phyloP scores from a whole-genome alignment of 2,329 filamentous ascomycete species.

The Penicillium decumbens region DNA sequence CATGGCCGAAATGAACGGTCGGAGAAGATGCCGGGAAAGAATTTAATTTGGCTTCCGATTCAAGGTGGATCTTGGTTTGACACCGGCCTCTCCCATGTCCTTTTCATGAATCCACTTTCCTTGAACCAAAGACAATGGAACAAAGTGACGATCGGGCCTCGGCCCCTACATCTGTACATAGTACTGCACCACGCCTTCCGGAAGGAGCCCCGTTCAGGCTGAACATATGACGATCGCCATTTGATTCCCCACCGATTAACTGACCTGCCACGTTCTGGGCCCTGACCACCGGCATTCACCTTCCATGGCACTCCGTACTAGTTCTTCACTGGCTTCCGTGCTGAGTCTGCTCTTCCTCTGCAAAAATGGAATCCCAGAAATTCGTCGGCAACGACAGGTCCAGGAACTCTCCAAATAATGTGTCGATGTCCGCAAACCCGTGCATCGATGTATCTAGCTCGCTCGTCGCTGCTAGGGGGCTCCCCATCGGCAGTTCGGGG shows the following conservation, averaged over 20 bases:
- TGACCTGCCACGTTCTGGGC: constrained; percentile 1
- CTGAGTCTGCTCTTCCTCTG: constrained; percentile 4
- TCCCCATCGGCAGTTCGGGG: constrained; percentile 20
- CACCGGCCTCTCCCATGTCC: not conserved
- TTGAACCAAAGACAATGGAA: not conserved
- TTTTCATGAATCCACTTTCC: not conserved
- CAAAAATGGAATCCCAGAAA: constrained; percentile 37
- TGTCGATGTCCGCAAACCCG: constrained; percentile 34
- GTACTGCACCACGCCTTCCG: constrained; percentile 2
- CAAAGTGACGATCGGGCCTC: not conserved
- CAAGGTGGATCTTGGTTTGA: not conserved
- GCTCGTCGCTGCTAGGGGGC: constrained; percentile 45
- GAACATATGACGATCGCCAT: constrained; percentile 3
- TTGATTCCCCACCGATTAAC: not conserved
- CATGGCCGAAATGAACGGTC: not conserved
- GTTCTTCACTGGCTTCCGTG: not conserved
- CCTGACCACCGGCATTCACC: not conserved
- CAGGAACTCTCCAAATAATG: constrained; percentile 34
- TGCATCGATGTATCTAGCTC: constrained; percentile 27
- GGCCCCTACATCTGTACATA: not conserved
- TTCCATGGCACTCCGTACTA: too few species aligned
- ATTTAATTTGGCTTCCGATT: not conserved
- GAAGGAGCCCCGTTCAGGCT: constrained; percentile 1
- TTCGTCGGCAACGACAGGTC: constrained; percentile 35
- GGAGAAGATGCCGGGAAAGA: not conserved